A percentile compares a stretch with the other conserved stretches of the same genome.
Evolutionary conservation across 2,329 filamentous ascomycete genomes (phyloP).

Genomic region (Gyromitra esculenta): DNA sequence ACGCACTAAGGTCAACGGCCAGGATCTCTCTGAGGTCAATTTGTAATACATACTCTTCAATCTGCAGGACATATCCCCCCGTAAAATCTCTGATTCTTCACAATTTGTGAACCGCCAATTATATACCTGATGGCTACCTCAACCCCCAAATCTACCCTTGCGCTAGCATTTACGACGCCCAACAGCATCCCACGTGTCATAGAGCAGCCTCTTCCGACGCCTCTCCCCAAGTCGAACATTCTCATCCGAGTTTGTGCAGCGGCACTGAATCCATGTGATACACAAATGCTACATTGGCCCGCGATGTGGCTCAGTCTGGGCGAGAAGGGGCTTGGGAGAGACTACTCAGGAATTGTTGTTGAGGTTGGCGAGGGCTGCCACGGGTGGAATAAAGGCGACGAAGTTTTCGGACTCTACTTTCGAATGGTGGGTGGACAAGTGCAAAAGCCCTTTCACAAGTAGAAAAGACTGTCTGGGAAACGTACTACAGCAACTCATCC

Average conservation of each 20-base stretch:
- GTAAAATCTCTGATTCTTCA: neutral
- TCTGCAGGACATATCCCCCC: neutral
- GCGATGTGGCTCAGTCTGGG: slow-evolving; percentile 6
- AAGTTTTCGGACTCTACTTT: slow-evolving; percentile 30
- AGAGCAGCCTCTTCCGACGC: neutral
- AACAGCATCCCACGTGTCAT: slow-evolving; percentile 11
- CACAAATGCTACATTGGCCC: slow-evolving; percentile 24
- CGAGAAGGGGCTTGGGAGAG: slow-evolving; percentile 26
- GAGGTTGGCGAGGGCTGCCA: slow-evolving; percentile 2
- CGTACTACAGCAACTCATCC: neutral
- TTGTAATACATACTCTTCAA: neutral
- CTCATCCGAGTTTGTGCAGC: slow-evolving; percentile 25
- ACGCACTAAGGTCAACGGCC: neutral
- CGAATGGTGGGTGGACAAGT: slow-evolving; percentile 1
- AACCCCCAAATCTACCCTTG: slow-evolving; percentile 24
- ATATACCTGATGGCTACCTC: neutral
- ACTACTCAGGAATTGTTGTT: slow-evolving; percentile 22
- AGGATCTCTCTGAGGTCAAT: neutral
- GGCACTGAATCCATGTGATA: slow-evolving; percentile 29
- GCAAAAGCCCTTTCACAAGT: neutral
- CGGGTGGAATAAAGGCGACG: slow-evolving; percentile 20
- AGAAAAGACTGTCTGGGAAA: neutral
- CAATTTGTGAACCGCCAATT: neutral
- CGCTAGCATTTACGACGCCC: slow-evolving; percentile 11
- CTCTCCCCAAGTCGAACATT: slow-evolving; percentile 8